phyloP scores from a whole-genome alignment of 2,329 filamentous ascomycete species.

The Paecilomyces fulvus region DNA sequence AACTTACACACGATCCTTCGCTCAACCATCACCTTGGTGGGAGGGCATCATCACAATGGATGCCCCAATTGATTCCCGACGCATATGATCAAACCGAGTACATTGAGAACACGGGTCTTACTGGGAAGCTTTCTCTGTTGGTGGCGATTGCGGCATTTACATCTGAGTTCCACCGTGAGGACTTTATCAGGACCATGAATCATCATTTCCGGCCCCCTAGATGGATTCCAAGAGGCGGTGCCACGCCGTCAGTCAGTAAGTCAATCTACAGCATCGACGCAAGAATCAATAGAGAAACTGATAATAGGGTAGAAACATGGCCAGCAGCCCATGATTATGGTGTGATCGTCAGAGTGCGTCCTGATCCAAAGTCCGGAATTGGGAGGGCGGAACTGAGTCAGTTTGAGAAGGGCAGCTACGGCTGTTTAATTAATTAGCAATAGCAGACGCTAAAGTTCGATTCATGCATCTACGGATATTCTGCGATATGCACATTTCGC shows the following conservation, averaged over 20 bases:
- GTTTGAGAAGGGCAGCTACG: slow-evolving; percentile 1
- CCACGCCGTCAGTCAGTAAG: background rate
- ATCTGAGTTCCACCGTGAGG: background rate
- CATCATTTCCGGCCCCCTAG: background rate
- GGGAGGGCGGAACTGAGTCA: slow-evolving; percentile 1
- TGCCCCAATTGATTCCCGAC: slow-evolving; percentile 3
- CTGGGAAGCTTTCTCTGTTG: slow-evolving; percentile 3
- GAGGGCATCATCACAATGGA: background rate
- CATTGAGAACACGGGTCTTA: background rate
- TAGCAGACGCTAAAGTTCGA: background rate
- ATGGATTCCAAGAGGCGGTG: background rate
- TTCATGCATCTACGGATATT: background rate
- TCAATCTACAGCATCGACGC: background rate
- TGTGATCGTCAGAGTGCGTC: slow-evolving; percentile 3
- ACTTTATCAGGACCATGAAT: slow-evolving; percentile 1
- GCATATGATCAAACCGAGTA: slow-evolving; percentile 2
- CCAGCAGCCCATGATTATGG: background rate
- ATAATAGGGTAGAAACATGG: background rate
- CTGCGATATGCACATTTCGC: background rate
- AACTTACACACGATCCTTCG: background rate
- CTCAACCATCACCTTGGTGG: background rate
- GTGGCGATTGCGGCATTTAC: slow-evolving; percentile 5
- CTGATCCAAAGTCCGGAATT: background rate
- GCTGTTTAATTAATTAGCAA: background rate
- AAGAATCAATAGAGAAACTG: background rate